phyloP scores from a whole-genome alignment of 108 stramenopile genomes.

The Skeletonema grethae region DNA sequence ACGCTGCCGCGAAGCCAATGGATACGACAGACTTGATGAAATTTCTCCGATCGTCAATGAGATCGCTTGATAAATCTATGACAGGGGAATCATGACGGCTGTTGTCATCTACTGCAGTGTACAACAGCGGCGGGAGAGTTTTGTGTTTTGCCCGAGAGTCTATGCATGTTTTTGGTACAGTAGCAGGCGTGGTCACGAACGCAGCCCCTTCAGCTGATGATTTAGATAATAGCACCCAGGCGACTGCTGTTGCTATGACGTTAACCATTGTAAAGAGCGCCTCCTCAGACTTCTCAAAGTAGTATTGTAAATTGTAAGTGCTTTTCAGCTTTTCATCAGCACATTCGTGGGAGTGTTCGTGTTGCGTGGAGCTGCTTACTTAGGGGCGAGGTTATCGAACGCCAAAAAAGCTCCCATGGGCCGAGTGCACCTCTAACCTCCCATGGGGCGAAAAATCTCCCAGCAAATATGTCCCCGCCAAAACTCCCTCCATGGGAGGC shows the following conservation, averaged over 20 bases:
- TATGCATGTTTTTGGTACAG: background rate
- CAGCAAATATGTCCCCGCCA: no score
- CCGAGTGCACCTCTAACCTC: no score
- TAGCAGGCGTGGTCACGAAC: background rate
- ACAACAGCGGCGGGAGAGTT: background rate
- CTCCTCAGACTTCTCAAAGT: background rate
- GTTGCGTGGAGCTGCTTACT: no score
- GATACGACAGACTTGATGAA: slow-evolving; percentile 9
- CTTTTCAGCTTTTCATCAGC: no score
- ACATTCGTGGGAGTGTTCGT: no score
- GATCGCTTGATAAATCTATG: background rate
- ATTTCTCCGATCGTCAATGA: slow-evolving; percentile 1
- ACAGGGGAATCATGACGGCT: background rate
- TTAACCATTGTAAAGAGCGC: background rate
- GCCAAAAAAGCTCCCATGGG: no score
- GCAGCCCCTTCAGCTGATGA: background rate
- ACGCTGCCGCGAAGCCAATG: background rate
- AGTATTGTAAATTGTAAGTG: no score
- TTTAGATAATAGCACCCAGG: background rate
- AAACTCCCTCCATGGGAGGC: no score
- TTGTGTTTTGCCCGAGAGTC: background rate
- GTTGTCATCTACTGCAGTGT: background rate
- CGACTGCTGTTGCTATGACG: background rate
- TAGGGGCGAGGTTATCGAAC: no score
- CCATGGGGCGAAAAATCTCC: no score